Evolutionary conservation across 768 basidiomycete species (phyloP).

Genomic region (Boletus reticuloceps): DNA sequence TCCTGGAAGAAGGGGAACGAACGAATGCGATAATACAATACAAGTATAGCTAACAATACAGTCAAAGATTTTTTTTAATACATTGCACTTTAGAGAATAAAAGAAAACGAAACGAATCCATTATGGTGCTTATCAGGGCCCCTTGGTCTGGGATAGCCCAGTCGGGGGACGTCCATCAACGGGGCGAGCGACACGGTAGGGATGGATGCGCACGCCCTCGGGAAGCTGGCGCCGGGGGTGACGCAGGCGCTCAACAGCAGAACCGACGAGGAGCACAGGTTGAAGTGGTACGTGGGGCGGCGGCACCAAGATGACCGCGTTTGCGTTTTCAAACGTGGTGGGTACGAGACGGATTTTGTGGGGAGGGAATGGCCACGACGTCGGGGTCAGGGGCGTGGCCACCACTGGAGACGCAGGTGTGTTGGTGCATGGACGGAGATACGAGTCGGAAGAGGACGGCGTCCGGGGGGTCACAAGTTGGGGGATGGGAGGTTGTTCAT

Average conservation of each 20-base stretch:
- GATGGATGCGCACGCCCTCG: conserved; percentile 51
- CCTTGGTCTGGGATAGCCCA: neutral
- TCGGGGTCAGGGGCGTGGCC: too few relatives aligned
- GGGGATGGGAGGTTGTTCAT: too few relatives aligned
- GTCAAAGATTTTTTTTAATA: neutral
- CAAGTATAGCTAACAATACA: conserved; percentile 21
- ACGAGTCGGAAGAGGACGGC: neutral
- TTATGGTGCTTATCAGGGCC: neutral
- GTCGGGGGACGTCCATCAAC: conserved; percentile 9
- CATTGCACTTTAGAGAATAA: neutral
- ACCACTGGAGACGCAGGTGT: neutral
- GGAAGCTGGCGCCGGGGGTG: conserved; percentile 39
- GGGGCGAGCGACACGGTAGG: conserved; percentile 48
- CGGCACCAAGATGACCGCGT: conserved; percentile 49
- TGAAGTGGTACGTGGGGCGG: conserved; percentile 19
- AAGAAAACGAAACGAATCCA: neutral
- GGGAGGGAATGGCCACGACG: conserved; percentile 12
- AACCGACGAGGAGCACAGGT: conserved; percentile 50
- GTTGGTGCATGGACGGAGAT: neutral
- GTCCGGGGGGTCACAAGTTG: too few relatives aligned
- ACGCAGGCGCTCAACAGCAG: conserved; percentile 46
- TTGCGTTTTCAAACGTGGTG: conserved; percentile 50
- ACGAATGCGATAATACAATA: neutral
- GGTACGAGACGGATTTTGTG: conserved; percentile 43
- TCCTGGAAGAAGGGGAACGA: neutral